Percentiles rank a stretch among this genome's conserved stretches.
These are phyloP conservation scores for Melampsora americana DNA, from an alignment of 1,284 basidiomycete genomes.

Conservation along the genomic window DNA sequence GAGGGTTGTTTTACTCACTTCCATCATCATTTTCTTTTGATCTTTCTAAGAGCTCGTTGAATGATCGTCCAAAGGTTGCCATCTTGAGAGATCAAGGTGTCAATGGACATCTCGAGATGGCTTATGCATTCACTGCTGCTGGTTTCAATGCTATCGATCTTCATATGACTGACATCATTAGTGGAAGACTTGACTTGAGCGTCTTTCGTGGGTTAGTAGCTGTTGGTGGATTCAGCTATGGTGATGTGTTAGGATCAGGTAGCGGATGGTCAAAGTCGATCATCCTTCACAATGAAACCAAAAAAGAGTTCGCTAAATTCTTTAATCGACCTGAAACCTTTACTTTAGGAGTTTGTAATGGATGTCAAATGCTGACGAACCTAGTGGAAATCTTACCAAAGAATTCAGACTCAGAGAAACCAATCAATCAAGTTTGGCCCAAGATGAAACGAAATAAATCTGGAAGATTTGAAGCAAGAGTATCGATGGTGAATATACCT, in stretches of 20 bases:
- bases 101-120: conserved; percentile 98
- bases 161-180: conserved; percentile 95
- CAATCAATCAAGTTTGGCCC: conserved; percentile 66
- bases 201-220: conserved; percentile 84
- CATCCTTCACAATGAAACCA: conserved; percentile 71
- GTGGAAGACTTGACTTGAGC: conserved; percentile 64
- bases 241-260: conserved; percentile 94
- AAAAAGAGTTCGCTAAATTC: conserved; percentile 74
- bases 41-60: conserved; percentile 49
- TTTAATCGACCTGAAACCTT: conserved; percentile 78
- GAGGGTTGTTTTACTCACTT: conserved; percentile 74
- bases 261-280: conserved; percentile 97
- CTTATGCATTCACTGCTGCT: conserved; percentile 87
- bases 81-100: conserved; percentile 97
- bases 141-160: conserved; percentile 94
- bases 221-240: conserved; percentile 97
- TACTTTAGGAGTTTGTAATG: conserved; percentile 92
- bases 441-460: conserved; percentile 83
- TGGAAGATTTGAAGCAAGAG: conserved; percentile 86
- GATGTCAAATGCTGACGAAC: conserved; percentile 92
- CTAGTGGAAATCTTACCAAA: conserved; percentile 84
- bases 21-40: conserved; percentile 60
- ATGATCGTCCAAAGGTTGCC: conserved; percentile 75
- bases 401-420: conserved; percentile 57
- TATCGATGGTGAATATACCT: conserved; percentile 71